phyloP scores from a whole-genome alignment of 352 stramenopile species.

The Phytophthora vignae region DNA sequence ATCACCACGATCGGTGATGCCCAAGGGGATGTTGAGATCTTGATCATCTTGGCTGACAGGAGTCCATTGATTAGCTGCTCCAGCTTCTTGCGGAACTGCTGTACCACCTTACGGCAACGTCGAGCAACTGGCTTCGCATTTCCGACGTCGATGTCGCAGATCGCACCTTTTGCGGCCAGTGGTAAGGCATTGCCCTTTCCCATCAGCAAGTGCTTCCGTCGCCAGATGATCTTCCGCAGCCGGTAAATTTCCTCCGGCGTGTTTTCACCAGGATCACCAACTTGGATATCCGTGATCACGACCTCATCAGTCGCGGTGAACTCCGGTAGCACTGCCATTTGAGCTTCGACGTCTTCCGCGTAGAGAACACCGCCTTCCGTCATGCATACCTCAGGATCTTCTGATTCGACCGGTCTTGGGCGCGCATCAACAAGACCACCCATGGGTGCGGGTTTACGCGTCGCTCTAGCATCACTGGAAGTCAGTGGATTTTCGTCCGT shows the following conservation, averaged over 20 bases:
- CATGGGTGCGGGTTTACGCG: no score
- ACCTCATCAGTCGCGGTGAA: slow-evolving; percentile 3
- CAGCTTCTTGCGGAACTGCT: no score
- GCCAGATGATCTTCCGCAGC: slow-evolving; percentile 33
- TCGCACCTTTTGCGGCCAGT: not conserved
- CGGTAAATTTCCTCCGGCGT: slow-evolving; percentile 24
- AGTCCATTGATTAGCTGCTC: no score
- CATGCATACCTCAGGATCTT: slow-evolving; percentile 3
- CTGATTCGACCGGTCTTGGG: no score
- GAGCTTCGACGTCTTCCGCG: slow-evolving; percentile 21
- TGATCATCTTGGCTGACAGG: no score
- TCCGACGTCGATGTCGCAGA: not conserved
- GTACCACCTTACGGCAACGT: no score
- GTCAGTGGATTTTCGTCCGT: no score
- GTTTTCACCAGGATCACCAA: slow-evolving; percentile 8
- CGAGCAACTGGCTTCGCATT: not conserved
- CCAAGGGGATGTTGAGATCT: no score
- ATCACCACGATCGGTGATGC: no score
- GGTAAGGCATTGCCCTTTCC: not conserved
- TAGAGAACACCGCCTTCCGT: slow-evolving; percentile 11
- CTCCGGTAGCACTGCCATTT: slow-evolving; percentile 34
- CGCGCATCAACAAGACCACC: no score
- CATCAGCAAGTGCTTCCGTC: slow-evolving; percentile 28
- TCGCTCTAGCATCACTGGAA: no score
- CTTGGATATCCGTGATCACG: slow-evolving; percentile 28